Conservation (phyloP, 345 rosid genomes). For the Salix suchowensis region DNA sequence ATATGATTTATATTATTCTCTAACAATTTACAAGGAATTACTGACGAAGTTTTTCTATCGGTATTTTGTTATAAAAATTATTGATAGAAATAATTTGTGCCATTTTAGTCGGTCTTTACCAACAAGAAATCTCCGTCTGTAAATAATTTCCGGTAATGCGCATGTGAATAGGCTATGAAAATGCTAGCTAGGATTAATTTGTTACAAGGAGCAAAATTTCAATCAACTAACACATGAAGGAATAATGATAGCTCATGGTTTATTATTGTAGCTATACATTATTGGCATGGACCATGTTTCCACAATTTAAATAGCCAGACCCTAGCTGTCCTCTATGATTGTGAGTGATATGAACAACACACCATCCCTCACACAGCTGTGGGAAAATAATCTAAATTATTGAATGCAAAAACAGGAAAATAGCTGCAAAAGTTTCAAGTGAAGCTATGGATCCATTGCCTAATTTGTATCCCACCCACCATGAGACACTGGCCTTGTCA, state of each 20-base stretch:
- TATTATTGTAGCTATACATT: background rate
- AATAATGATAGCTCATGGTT: background rate
- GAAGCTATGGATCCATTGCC: background rate
- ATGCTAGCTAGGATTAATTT: background rate
- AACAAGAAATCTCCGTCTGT: too few species aligned
- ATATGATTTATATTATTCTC: too few species aligned
- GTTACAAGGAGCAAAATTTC: background rate
- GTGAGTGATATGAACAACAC: background rate
- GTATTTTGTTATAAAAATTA: accelerated
- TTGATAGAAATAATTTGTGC: too few species aligned
- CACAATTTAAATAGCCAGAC: background rate
- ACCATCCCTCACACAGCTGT: background rate
- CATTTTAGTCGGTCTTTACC: too few species aligned
- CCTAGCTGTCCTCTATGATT: background rate
- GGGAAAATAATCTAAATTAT: background rate
- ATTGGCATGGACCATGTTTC: conserved; percentile 1
- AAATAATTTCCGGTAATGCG: too few species aligned
- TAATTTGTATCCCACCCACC: background rate
- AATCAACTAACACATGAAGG: background rate
- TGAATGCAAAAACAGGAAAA: background rate
- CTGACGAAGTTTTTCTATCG: too few species aligned
- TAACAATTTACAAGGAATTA: too few species aligned
- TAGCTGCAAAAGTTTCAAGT: background rate
- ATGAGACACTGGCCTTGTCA: background rate
- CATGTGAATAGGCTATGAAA: background rate